Base-by-base conservation (phyloP, 2,329 filamentous ascomycete genomes). In the Aureobasidium sp. region DNA sequence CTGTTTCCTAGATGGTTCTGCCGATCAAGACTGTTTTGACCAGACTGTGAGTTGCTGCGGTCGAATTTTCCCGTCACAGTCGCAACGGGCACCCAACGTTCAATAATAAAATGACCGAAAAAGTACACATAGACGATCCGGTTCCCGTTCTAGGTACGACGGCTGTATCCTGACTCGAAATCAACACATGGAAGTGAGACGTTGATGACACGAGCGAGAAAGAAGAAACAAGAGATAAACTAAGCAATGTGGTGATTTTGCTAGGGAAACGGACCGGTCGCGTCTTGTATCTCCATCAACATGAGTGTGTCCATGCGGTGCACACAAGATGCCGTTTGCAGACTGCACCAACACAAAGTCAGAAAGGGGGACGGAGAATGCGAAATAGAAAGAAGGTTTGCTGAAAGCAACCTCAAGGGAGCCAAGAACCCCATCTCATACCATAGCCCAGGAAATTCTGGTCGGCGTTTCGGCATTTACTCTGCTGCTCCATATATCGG, bases 21-120 rank as follows among this genome's bases (percentile, higher is more conserved):
- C 43, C 55, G 55, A 58, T 49, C 55, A 58, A 37, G 55, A 49
- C 42, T 43, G 51, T 55, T 58, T 29, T 38, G 55, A 47, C 55
- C 13, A 49, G 19, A 58, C 23, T 21, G 55, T 31, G 43, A 58
- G 42, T 58, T 58, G 43, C 33, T 49, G 43, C 33, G 33, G 43
- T 47, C 55, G 33, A 49, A 38, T 58, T 17, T n/a, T 6, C 19
- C 54, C 55, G 55, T 31, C 38, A 27, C 42, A 57, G 31, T 27
- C 29, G 23, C 23, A 58, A 58, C 55, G 55, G n/a, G 55, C 43
- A 33, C 10, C 27, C 27, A 58, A 58, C 55, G 55, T 29, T 58
- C 55, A 49, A 47, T 58, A 58, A 53, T 17, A 38, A 38, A 21
- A 58, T 27, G 47, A 23, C 29, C 31, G 43, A 49, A 58, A 40